These are phyloP conservation scores for Alternaria incomplexa DNA, from an alignment of 2,329 filamentous ascomycete genomes.

Conservation along the genomic window DNA sequence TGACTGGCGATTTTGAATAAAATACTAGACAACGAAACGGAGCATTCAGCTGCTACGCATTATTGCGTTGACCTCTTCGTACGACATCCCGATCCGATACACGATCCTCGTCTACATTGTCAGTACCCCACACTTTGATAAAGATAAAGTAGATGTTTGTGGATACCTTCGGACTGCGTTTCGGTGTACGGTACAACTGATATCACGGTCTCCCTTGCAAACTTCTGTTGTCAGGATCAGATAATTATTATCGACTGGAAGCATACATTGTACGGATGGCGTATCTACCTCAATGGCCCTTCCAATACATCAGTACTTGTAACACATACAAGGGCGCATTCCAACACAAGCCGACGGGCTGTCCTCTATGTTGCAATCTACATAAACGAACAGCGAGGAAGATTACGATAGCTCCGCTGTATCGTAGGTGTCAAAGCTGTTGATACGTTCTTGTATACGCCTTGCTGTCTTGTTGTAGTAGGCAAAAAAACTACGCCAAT, in stretches of 20 bases:
- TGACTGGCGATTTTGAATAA: neutral
- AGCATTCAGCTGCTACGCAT: neutral
- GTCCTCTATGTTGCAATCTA: no score
- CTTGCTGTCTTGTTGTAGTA: no score
- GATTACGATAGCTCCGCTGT: no score
- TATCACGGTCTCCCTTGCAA: neutral
- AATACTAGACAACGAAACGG: accelerated
- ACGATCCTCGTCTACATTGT: neutral
- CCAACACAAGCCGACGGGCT: no score
- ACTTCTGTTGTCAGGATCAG: neutral
- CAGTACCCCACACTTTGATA: slow-evolving; percentile 1
- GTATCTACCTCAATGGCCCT: neutral
- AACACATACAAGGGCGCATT: no score
- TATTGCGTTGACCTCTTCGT: no score
- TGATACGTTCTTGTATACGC: no score
- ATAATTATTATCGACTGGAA: neutral
- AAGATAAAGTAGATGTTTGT: neutral
- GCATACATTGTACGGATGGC: neutral
- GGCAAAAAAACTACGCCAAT: no score
- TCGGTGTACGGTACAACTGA: neutral
- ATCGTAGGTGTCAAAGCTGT: no score
- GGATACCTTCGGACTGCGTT: neutral
- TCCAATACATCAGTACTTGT: neutral
- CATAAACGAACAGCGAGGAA: no score
- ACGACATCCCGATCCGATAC: neutral